Percentiles rank a stretch among this genome's conserved stretches.
These are phyloP conservation scores for Starmerella geochares DNA, from an alignment of 805 yeast species.

Conservation along the genomic window DNA sequence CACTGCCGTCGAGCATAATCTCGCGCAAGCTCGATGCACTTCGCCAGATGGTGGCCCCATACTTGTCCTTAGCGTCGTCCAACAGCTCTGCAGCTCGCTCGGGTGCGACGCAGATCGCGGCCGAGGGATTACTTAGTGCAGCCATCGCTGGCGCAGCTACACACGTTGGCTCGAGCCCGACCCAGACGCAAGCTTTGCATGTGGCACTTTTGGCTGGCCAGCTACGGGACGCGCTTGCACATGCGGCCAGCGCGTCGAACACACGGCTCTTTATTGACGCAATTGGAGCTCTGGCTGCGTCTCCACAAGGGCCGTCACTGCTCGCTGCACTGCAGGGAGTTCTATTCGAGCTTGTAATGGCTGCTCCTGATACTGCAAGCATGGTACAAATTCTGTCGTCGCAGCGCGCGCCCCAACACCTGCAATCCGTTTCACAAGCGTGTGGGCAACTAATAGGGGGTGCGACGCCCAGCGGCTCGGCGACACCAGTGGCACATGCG, in stretches of 20 bases:
- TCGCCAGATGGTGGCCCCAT: not conserved
- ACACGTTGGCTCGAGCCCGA: constrained; percentile 7
- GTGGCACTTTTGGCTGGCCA: constrained; percentile 10
- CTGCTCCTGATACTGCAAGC: constrained; percentile 3
- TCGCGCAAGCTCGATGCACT: not conserved
- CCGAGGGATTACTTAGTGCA: constrained; percentile 10
- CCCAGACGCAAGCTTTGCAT: constrained; percentile 4
- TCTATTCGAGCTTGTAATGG: constrained; percentile 17
- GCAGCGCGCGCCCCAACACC: not conserved
- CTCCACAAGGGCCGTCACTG: constrained; percentile 20
- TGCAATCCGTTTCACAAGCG: too few species aligned
- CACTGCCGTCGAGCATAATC: not conserved
- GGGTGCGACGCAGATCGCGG: not conserved
- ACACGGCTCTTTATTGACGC: constrained; percentile 15
- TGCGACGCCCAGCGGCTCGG: not conserved
- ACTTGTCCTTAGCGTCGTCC: not conserved
- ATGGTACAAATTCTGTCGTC: not conserved
- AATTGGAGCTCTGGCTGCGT: constrained; percentile 20
- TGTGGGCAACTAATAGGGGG: not conserved
- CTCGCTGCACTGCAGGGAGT: constrained; percentile 22
- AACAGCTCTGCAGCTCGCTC: not conserved
- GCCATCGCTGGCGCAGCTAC: constrained; percentile 16
- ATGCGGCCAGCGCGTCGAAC: constrained; percentile 11
- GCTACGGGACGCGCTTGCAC: constrained; percentile 17
- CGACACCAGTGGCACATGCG: not conserved